A percentile compares a stretch with the other conserved stretches of the same genome.
phyloP scores from a whole-genome alignment of 2,329 filamentous ascomycete species.

The Xylariaceae sp. region DNA sequence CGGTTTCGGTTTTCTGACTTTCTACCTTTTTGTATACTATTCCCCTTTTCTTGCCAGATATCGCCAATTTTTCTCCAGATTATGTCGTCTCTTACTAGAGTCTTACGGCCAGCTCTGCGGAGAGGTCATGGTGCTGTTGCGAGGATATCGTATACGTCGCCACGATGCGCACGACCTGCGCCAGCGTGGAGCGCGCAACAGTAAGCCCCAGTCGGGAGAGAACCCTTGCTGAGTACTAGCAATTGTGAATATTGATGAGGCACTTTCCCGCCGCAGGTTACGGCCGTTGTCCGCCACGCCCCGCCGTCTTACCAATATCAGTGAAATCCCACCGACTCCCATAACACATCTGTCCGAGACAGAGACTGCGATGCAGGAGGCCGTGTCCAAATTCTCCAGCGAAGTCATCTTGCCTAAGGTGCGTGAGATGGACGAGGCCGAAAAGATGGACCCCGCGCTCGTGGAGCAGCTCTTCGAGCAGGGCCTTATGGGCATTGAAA shows the following conservation, averaged over 20 bases:
- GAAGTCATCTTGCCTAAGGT: slow-evolving; percentile 86
- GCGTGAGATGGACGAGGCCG: slow-evolving; percentile 95
- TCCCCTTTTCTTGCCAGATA: slow-evolving; percentile 2
- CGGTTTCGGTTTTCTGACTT: background rate
- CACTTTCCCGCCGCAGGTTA: slow-evolving; percentile 3
- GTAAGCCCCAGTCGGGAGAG: slow-evolving; percentile 24
- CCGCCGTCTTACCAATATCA: slow-evolving; percentile 57
- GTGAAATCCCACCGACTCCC: slow-evolving; percentile 78
- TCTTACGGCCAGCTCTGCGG: slow-evolving; percentile 47
- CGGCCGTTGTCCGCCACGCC: slow-evolving; percentile 55
- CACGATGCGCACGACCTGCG: slow-evolving; percentile 26
- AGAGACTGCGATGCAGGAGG: slow-evolving; percentile 81
- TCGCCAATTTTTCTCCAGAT: slow-evolving; percentile 5
- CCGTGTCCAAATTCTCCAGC: slow-evolving; percentile 83
- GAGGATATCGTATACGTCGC: slow-evolving; percentile 25
- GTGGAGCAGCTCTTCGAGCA: slow-evolving; percentile 96
- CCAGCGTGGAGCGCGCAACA: slow-evolving; percentile 29
- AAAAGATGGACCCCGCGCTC: slow-evolving; percentile 81
- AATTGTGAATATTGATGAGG: slow-evolving; percentile 1
- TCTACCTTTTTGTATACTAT: background rate
- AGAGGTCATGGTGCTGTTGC: slow-evolving; percentile 36
- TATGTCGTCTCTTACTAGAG: slow-evolving; percentile 46
- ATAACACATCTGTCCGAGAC: slow-evolving; percentile 90
- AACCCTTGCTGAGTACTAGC: background rate
- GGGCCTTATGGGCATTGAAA: slow-evolving; percentile 94